These are phyloP conservation scores for Ogataea corticis DNA, from an alignment of 805 yeast species.

Conservation along the genomic window DNA sequence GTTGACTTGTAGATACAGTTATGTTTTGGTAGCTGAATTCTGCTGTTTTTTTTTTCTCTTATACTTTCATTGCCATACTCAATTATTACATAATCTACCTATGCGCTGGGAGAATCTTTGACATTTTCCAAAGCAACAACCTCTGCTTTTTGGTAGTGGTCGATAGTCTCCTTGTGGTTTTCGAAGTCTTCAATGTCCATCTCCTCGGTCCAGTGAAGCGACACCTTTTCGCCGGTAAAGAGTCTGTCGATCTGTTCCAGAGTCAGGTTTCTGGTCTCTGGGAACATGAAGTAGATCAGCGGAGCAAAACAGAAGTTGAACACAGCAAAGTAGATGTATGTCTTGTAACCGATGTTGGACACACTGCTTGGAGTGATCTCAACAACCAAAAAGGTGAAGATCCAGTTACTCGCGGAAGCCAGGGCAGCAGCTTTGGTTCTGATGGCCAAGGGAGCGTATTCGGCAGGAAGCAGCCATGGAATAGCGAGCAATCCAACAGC, in stretches of 20 bases:
- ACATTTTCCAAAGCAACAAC: conserved; percentile 1
- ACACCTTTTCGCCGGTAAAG: conserved; percentile 35
- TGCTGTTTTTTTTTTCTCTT: no score
- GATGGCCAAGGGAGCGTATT: conserved; percentile 64
- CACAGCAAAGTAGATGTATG: conserved; percentile 49
- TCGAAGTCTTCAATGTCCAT: conserved; percentile 11
- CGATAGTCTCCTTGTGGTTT: neutral
- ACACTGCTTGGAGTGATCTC: conserved; percentile 59
- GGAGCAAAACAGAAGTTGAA: conserved; percentile 61
- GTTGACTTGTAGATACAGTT: no score
- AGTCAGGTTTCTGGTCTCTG: conserved; percentile 67
- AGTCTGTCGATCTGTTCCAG: conserved; percentile 69
- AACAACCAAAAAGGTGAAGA: conserved; percentile 68
- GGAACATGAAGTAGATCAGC: conserved; percentile 53
- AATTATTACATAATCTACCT: no score
- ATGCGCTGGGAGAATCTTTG: neutral
- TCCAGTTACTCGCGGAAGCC: conserved; percentile 73
- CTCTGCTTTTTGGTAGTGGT: neutral
- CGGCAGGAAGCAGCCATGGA: conserved; percentile 46
- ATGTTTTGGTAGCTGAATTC: no score
- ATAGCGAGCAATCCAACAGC: conserved; percentile 73
- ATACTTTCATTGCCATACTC: no score
- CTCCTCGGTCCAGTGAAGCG: conserved; percentile 14
- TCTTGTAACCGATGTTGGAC: conserved; percentile 51
- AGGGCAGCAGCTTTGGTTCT: conserved; percentile 69